These are phyloP conservation scores for Fragosphaeria purpurea DNA, from an alignment of 2,329 filamentous ascomycete genomes.

Conservation along the genomic window DNA sequence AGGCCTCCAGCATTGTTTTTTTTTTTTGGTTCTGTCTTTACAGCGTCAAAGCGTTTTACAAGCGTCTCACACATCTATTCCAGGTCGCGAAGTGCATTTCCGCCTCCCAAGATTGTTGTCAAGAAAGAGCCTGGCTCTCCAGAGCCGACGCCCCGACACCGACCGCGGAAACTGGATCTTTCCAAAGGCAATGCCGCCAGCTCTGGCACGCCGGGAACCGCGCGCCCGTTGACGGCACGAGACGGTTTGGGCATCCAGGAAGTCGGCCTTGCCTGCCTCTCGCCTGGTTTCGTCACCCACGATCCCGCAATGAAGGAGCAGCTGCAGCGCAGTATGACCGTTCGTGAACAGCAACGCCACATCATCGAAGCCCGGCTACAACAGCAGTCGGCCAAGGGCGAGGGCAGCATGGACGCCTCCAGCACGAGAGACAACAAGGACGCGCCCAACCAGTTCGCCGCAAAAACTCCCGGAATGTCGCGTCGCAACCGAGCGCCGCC, in stretches of 20 bases:
- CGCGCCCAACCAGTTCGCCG: slow-evolving; percentile 36
- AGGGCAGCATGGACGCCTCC: slow-evolving; percentile 46
- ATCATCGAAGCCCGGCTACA: slow-evolving; percentile 90
- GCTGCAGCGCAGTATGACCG: slow-evolving; percentile 83
- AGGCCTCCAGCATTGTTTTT: slow-evolving; percentile 23
- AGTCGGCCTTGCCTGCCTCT: slow-evolving; percentile 86
- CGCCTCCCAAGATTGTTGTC: slow-evolving; percentile 71
- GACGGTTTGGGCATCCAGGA: slow-evolving; percentile 79
- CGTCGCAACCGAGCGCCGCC: slow-evolving; percentile 73
- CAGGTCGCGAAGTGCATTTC: slow-evolving; percentile 41
- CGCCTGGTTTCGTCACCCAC: slow-evolving; percentile 90
- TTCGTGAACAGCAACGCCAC: slow-evolving; percentile 85
- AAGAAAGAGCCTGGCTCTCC: slow-evolving; percentile 95
- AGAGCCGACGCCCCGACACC: slow-evolving; percentile 62
- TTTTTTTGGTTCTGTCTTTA: not conserved
- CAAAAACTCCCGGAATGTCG: slow-evolving; percentile 65
- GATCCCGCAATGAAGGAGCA: slow-evolving; percentile 96
- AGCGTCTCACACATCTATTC: not conserved
- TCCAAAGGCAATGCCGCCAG: slow-evolving; percentile 50
- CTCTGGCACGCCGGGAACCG: slow-evolving; percentile 46
- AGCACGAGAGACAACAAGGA: slow-evolving; percentile 39
- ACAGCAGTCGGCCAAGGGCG: slow-evolving; percentile 73
- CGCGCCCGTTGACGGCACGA: slow-evolving; percentile 67
- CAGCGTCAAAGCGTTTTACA: not conserved
- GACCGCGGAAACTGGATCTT: slow-evolving; percentile 68